Evolutionary conservation across 1,284 basidiomycete species (phyloP), one percentile per base, ranked within the genome.

Genomic region (Sanghuangporus weigelae): DNA sequence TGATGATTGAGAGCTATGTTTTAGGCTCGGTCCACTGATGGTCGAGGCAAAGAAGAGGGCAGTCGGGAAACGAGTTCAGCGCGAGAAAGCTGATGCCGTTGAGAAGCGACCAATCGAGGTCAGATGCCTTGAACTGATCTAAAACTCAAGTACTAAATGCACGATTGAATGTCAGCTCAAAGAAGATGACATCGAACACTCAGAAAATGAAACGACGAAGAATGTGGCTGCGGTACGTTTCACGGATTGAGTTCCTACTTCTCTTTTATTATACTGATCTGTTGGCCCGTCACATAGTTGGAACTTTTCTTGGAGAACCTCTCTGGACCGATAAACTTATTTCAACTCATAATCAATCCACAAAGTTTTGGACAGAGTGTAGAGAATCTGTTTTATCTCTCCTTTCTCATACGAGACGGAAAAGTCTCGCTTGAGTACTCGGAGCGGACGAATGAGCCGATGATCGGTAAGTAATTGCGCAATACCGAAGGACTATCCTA

Each of bases 321-420:
- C 5, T 78, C 75, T 1, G 80, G 76, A 2, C 74, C 76, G 7
- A 81, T 92, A 57, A 93, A 95, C 72, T 70, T 96, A 21, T 96
- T 96, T 78, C 76, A 79, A 65, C 92, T 97, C 70, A 83, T 95
- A 55, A 78, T 96, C 66, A 95, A 97, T 70, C 95, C 95, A 7
- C 74, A 87, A 39, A 89, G 93, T 69, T 97, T 94, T 71, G 88
- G 89, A 0, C 95, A 97, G 73, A 93, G 93, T 0, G 92, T 97
- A 21, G 95, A 97, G 75, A 97, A 97, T 72, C 79, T 96, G 21
- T 97, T 97, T 73, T 93, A 96, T 70, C 81, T 96, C 1, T 95
- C 94, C 0, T 97, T 97, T 75, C 79, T 96, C 59, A 90, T 97
- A 57, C 82, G 91, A 53, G 93, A 96, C 69, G 92, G 89, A 12